These are phyloP conservation scores for Paradendryphiella salina DNA, from an alignment of 2,329 filamentous ascomycete species.

Conservation along the genomic window DNA sequence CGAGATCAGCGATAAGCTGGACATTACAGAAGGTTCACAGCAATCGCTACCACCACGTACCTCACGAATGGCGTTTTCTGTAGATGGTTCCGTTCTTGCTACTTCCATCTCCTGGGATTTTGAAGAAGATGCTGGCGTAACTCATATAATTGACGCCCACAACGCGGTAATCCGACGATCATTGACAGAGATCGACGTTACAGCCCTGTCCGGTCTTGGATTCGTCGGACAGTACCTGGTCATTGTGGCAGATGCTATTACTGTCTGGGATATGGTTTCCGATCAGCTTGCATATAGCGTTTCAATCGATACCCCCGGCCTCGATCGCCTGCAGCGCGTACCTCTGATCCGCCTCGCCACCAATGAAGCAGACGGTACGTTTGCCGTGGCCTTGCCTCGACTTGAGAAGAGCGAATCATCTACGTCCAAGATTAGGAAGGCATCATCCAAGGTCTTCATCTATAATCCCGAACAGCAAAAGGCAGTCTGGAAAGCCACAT, in stretches of 20 bases:
- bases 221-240: slow-evolving; percentile 76
- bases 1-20: slow-evolving; percentile 48
- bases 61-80: slow-evolving; percentile 73
- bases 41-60: slow-evolving; percentile 48
- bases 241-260: slow-evolving; percentile 71
- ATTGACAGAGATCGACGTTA: slow-evolving; percentile 68
- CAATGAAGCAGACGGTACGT: slow-evolving; percentile 58
- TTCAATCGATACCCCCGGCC: slow-evolving; percentile 51
- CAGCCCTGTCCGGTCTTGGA: slow-evolving; percentile 66
- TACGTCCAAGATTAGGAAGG: slow-evolving; percentile 45
- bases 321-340: slow-evolving; percentile 44
- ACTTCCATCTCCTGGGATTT: slow-evolving; percentile 40
- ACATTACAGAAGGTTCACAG: slow-evolving; percentile 31
- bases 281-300: slow-evolving; percentile 73
- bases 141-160: slow-evolving; percentile 76
- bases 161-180: slow-evolving; percentile 68
- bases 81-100: slow-evolving; percentile 44
- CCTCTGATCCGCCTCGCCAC: slow-evolving; percentile 66
- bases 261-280: slow-evolving; percentile 82
- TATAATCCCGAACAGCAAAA: slow-evolving; percentile 65
- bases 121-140: slow-evolving; percentile 58
- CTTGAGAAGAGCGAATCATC: slow-evolving; percentile 42
- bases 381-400: slow-evolving; percentile 47
- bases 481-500: slow-evolving; percentile 61
- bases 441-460: slow-evolving; percentile 59